Base-by-base conservation (phyloP, 768 basidiomycete genomes). In the Leucocoprinus birnbaumii region DNA sequence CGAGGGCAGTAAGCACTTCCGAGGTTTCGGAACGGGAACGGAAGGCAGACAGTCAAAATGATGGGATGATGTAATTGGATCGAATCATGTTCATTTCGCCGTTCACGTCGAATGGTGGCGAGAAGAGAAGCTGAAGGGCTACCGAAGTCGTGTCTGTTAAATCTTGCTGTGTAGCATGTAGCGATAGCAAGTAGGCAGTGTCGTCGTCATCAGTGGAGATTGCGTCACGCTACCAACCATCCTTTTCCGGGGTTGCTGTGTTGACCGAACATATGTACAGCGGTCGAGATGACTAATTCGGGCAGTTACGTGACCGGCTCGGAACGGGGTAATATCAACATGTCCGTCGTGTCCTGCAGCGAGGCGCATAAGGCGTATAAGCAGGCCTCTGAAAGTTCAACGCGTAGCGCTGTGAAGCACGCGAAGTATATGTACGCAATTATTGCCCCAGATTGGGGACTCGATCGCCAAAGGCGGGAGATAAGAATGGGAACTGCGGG, bases 321-420 rank as follows among this genome's bases (percentile, higher is more conserved):
- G 53, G 53, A 55, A 22, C 37, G 21, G 53, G 53, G 53, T 55
- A 48, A 48, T 19, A 14, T 5, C 45, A 19, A 8, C 21, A 14
- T 27, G 43, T 27, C 26, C 31, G 11, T 5, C 31, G 31, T 5
- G 31, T 31, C 31, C 31, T 31, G 31, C 31, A 31, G 31, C 31
- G 11, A 31, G 31, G 31, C n/a, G n/a, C 31, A 31, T 31, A 5
- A 5, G 31, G 11, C 31, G 31, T 31, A n/a, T n/a, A n/a, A n/a
- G n/a, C n/a, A n/a, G n/a, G n/a, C n/a, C n/a, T n/a, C n/a, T n/a
- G n/a, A n/a, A n/a, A n/a, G n/a, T n/a, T n/a, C n/a, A n/a, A n/a
- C n/a, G n/a, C n/a, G n/a, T n/a, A n/a, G n/a, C n/a, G n/a, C n/a
- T n/a, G n/a, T n/a, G n/a, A n/a, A n/a, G n/a, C n/a, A n/a, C n/a